Evolutionary conservation across 148 eudicot genomes (phyloP).

Genomic region (Rheum nobile): DNA sequence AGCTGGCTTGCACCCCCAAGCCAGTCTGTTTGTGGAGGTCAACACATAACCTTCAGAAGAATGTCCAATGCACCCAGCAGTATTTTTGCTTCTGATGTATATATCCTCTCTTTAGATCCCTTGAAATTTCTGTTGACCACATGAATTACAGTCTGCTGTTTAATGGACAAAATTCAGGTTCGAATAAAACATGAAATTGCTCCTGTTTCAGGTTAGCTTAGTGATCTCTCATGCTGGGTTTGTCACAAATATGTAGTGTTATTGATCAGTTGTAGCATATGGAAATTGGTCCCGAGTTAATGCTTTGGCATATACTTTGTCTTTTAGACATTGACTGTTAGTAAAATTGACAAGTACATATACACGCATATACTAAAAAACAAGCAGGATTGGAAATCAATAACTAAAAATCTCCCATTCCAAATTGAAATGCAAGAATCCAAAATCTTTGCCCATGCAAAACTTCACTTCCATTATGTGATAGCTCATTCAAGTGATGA

Average conservation of each 20-base stretch:
- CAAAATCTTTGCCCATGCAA: not conserved
- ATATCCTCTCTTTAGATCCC: not conserved
- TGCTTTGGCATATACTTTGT: too few species aligned
- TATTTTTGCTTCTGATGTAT: too few species aligned
- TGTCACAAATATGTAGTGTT: too few species aligned
- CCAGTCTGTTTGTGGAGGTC: not conserved
- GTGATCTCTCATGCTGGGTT: not conserved
- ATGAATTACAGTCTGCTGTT: not conserved
- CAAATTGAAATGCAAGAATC: not conserved
- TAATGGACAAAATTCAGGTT: not conserved
- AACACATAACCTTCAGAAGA: not conserved
- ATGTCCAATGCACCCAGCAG: not conserved
- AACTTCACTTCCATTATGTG: not conserved
- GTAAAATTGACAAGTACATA: not conserved
- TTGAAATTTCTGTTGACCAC: not conserved
- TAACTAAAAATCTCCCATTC: not conserved
- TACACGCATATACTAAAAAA: not conserved
- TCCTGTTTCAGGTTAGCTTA: not conserved
- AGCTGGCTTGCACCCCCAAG: not conserved
- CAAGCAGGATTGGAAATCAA: not conserved
- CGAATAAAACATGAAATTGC: not conserved
- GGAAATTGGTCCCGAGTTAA: too few species aligned
- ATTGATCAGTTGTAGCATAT: not conserved
- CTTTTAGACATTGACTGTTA: too few species aligned
- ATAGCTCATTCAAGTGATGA: not conserved